A percentile compares a stretch with the other conserved stretches of the same genome.
Conservation (phyloP, 192 early-diverging fungal genomes). For the Coemansia sp. region DNA sequence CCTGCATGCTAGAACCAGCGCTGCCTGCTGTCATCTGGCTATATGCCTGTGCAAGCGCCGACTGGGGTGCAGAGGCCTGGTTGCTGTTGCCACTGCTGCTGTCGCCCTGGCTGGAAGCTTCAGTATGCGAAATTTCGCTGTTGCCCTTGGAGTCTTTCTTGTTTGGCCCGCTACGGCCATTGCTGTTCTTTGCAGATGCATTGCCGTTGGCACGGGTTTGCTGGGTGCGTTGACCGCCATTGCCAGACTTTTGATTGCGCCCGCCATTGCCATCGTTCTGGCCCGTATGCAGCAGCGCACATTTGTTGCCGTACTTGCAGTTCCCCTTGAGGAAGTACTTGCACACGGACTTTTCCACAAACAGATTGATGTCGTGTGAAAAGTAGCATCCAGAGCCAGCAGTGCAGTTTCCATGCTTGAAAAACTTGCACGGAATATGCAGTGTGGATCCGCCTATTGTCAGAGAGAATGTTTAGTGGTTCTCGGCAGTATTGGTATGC, state of each 20-base stretch:
- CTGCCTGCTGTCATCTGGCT: background rate
- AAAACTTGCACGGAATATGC: constrained; percentile 81
- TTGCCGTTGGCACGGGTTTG: constrained; percentile 5
- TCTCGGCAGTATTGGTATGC: background rate
- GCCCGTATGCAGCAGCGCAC: constrained; percentile 56
- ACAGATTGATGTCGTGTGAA: constrained; percentile 66
- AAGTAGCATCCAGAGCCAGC: constrained; percentile 73
- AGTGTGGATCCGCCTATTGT: constrained; percentile 49
- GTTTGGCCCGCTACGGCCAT: constrained; percentile 8
- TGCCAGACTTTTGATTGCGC: constrained; percentile 9
- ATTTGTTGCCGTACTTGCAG: constrained; percentile 77
- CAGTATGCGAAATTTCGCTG: constrained; percentile 18
- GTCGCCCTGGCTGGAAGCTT: constrained; percentile 10
- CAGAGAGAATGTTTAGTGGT: background rate
- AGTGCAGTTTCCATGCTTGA: constrained; percentile 71
- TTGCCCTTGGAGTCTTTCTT: constrained; percentile 17
- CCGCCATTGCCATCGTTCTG: constrained; percentile 7
- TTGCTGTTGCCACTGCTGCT: background rate
- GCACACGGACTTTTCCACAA: constrained; percentile 64
- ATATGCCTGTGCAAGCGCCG: background rate
- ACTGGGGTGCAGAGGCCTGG: background rate
- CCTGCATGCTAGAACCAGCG: constrained; percentile 14
- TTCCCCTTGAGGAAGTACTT: constrained; percentile 78
- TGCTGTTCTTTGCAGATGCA: background rate
- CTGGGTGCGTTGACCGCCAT: constrained; percentile 9